Percentiles rank a stretch among this genome's conserved stretches.
These are phyloP conservation scores for Tilletia setariae DNA, from an alignment of 1,284 basidiomycete genomes.

Conservation along the genomic window DNA sequence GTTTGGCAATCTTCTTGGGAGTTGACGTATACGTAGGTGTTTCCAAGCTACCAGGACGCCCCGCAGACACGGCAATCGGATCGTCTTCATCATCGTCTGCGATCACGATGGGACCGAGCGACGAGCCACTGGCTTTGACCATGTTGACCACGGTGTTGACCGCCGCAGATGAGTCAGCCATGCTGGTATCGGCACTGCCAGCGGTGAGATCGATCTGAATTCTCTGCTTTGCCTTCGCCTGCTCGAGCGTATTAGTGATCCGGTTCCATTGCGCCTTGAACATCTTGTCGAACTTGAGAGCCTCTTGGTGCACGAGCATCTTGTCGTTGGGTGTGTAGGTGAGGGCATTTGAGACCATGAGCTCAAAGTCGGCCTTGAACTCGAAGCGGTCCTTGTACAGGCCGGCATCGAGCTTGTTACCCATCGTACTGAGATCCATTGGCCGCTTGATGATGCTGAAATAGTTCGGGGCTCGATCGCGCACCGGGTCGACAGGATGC, in stretches of 20 bases:
- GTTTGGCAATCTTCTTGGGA: neutral
- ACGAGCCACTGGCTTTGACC: neutral
- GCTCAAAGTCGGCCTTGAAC: conserved; percentile 80
- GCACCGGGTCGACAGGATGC: conserved; percentile 70
- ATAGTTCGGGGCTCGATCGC: conserved; percentile 60
- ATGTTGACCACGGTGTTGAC: neutral
- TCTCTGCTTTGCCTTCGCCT: conserved; percentile 42
- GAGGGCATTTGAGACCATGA: conserved; percentile 85
- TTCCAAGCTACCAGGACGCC: neutral
- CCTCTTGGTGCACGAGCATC: conserved; percentile 73
- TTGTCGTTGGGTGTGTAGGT: conserved; percentile 71
- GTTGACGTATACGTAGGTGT: neutral
- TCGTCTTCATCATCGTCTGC: neutral
- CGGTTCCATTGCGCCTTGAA: conserved; percentile 75
- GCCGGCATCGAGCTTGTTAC: conserved; percentile 79
- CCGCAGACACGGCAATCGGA: neutral
- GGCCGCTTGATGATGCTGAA: conserved; percentile 85
- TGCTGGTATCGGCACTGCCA: neutral
- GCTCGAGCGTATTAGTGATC: conserved; percentile 52
- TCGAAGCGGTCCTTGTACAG: conserved; percentile 75
- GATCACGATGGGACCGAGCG: conserved; percentile 5
- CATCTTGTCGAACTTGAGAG: conserved; percentile 71
- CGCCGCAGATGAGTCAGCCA: neutral
- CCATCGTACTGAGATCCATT: conserved; percentile 90
- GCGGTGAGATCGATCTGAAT: neutral